A percentile compares a stretch with the other conserved stretches of the same genome.
Conservation (phyloP, 2,329 filamentous ascomycete genomes). For the Hortaea werneckii region DNA sequence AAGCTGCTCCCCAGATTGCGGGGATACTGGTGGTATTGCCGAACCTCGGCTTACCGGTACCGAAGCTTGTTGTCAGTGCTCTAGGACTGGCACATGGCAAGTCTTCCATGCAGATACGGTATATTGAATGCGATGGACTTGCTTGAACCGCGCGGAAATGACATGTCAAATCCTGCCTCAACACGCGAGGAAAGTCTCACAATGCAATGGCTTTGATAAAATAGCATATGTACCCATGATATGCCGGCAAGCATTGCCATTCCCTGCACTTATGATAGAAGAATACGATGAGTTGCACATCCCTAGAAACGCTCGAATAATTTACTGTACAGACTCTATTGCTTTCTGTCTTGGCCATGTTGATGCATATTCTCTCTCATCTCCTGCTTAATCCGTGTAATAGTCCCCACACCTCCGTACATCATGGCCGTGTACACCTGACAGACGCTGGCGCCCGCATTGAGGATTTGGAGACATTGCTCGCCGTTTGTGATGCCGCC, state of each 20-base stretch:
- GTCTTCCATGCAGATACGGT: too few species aligned
- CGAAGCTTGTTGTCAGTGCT: background rate
- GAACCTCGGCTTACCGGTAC: background rate
- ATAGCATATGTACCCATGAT: too few species aligned
- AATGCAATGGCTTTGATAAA: too few species aligned
- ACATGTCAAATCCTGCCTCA: too few species aligned
- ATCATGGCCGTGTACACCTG: slow-evolving; percentile 62
- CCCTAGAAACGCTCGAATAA: background rate
- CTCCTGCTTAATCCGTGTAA: slow-evolving; percentile 43
- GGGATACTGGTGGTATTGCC: background rate
- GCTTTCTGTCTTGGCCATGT: background rate
- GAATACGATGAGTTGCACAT: too few species aligned
- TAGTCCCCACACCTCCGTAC: slow-evolving; percentile 53
- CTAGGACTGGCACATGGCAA: too few species aligned
- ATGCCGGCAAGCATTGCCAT: too few species aligned
- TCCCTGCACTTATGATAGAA: too few species aligned
- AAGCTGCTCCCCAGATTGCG: background rate
- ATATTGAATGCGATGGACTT: too few species aligned
- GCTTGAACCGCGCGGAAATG: too few species aligned
- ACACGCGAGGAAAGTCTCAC: too few species aligned
- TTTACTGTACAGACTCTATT: background rate
- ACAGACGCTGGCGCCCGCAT: slow-evolving; percentile 72
- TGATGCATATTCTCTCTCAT: slow-evolving; percentile 35
- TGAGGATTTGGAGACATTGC: slow-evolving; percentile 70
- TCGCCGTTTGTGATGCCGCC: slow-evolving; percentile 85